Evolutionary conservation across 176 grass and related monocot species (phyloP).

Genomic region (Bothriochloa decipiens): DNA sequence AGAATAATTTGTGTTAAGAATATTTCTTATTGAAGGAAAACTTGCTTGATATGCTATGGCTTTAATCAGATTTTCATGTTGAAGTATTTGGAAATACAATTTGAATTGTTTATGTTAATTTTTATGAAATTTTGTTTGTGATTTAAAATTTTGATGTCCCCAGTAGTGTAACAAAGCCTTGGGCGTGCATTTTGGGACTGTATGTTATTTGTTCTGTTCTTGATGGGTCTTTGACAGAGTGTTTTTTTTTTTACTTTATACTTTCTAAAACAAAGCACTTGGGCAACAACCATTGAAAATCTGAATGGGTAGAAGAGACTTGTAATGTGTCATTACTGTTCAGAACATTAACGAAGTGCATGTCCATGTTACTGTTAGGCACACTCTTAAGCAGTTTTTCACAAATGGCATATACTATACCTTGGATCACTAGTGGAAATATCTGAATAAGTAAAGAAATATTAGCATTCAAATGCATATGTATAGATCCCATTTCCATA

Average conservation of each 20-base stretch:
- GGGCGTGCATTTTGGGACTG: not conserved
- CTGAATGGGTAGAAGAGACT: not conserved
- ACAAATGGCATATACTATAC: not conserved
- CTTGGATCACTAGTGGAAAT: not conserved
- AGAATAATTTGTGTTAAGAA: not conserved
- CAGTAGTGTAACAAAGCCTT: not conserved
- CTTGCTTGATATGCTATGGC: not conserved
- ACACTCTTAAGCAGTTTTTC: not conserved
- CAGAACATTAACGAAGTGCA: no score
- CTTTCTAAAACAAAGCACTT: not conserved
- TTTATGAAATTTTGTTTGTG: not conserved
- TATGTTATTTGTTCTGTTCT: constrained; percentile 2
- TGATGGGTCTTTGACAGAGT: not conserved
- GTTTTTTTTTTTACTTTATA: not conserved
- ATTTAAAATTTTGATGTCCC: not conserved
- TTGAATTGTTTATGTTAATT: not conserved
- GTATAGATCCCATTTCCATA: no score
- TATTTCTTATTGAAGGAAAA: not conserved
- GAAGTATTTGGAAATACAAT: not conserved
- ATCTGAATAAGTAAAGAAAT: not conserved
- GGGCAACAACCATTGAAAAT: not conserved
- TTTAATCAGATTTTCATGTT: not conserved
- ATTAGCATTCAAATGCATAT: not conserved
- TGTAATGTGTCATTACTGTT: not conserved
- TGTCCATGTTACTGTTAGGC: no score